Evolutionary conservation across 2,329 filamentous ascomycete genomes (phyloP), one percentile per base, ranked within the genome.

Genomic region (Epichloe aotearoae): DNA sequence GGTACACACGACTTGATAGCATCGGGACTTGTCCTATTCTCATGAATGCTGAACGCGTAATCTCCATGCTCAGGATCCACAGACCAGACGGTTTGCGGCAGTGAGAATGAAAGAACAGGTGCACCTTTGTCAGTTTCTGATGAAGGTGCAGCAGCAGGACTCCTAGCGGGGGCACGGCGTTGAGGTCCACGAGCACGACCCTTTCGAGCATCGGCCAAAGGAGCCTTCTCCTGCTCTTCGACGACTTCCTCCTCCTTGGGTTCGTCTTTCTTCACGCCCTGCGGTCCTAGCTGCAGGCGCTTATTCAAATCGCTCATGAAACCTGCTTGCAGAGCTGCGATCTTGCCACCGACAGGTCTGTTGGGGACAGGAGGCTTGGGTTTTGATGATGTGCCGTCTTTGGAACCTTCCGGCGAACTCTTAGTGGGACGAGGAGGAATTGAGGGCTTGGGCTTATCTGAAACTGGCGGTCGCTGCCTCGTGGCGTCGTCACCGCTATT

Each of bases 281-380:
- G 83, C n/a, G 90, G 91, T 1, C 93, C 93, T 37, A 95, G 70
- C 62, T 88, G 84, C 30, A 98, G 73, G 46, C 89, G 85, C 59
- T 88, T 90, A 67, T 97, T 95, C 41, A 98, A 72, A 62, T 97
- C 91, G 43, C 83, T 89, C 76, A 98, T 82, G 66, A 98, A 97
- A 3, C 87, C 88, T 38, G 87, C 87, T 67, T 95, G 89, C 34
- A 98, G 72, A 23, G 88, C 86, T 15, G 90, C 88, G 64, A 98
- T 94, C 72, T 97, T 97, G 59, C 82, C 80, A 10, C 87, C 87
- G 42, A 77, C 76, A 2, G 89, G 87, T 44, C 88, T 81, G 34
- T 56, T 65, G 11, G 93, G 90, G 2, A 97, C 78, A 0, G 82
- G 78, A 4, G 93, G 90, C 64, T 96, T 97, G n/a, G 79, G 68